Evolutionary conservation across 2,329 filamentous ascomycete genomes (phyloP).

Genomic region (Cercospora sojina): DNA sequence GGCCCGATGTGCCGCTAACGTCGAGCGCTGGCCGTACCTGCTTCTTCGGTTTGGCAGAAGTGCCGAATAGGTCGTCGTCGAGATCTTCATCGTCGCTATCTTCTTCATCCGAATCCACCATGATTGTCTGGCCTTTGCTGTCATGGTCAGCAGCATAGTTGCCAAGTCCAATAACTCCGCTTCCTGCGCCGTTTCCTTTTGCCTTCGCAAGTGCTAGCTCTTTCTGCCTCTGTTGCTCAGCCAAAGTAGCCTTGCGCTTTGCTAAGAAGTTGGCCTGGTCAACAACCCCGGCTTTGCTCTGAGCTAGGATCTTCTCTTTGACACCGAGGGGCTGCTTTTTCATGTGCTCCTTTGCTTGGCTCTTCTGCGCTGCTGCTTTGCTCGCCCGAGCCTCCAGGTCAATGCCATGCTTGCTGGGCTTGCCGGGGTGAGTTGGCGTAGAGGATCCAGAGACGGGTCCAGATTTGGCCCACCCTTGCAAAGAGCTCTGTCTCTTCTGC

Average conservation of each 20-base stretch:
- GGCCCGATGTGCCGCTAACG: constrained; percentile 33
- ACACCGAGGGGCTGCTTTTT: constrained; percentile 37
- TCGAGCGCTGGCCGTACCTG: constrained; percentile 36
- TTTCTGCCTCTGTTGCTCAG: constrained; percentile 70
- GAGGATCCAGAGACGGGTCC: constrained; percentile 25
- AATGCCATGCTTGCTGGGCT: constrained; percentile 33
- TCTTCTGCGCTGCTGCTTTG: constrained; percentile 23
- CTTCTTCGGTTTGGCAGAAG: constrained; percentile 49
- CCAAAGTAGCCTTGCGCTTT: constrained; percentile 70
- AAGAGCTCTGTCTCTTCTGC: constrained; percentile 43
- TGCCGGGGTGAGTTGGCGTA: constrained; percentile 27
- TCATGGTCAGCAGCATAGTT: constrained; percentile 76
- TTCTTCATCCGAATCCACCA: constrained; percentile 73
- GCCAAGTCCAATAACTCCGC: constrained; percentile 70
- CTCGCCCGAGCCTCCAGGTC: constrained; percentile 30
- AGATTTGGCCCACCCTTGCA: constrained; percentile 44
- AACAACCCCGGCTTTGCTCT: constrained; percentile 37
- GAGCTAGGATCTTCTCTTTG: constrained; percentile 30
- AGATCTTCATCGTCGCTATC: constrained; percentile 51
- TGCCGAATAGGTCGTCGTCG: constrained; percentile 66
- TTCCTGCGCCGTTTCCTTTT: constrained; percentile 69
- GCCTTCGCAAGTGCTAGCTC: constrained; percentile 30
- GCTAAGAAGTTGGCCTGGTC: constrained; percentile 64
- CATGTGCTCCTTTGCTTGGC: constrained; percentile 19
- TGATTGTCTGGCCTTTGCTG: constrained; percentile 75